Percentiles rank a stretch among this genome's conserved stretches.
Conservation (phyloP, 345 rosid species). For the Populus tremula region DNA sequence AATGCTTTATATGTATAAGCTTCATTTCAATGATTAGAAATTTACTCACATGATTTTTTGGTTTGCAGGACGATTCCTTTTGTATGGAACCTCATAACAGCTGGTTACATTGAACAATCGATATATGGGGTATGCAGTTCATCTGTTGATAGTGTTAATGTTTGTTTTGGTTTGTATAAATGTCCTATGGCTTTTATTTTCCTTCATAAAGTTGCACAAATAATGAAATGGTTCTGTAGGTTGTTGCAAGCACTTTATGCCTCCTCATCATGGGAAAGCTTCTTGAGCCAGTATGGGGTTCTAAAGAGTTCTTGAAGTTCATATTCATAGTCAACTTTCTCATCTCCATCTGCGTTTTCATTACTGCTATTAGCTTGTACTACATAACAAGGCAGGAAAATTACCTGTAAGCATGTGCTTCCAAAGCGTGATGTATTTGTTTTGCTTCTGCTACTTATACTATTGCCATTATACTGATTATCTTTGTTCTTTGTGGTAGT, state of each 20-base stretch:
- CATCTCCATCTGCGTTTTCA: slow-evolving; percentile 73
- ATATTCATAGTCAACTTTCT: slow-evolving; percentile 75
- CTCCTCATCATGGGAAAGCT: slow-evolving; percentile 91
- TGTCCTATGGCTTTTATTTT: background rate
- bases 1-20: background rate
- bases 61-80: slow-evolving; percentile 86
- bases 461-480: slow-evolving; percentile 12
- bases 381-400: slow-evolving; percentile 67
- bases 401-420: slow-evolving; percentile 68
- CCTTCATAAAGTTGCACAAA: slow-evolving; percentile 9
- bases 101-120: slow-evolving; percentile 86
- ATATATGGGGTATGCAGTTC: slow-evolving; percentile 67
- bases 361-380: slow-evolving; percentile 84
- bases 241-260: slow-evolving; percentile 62
- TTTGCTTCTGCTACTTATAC: slow-evolving; percentile 2
- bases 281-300: slow-evolving; percentile 96
- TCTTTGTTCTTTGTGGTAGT: slow-evolving; percentile 42
- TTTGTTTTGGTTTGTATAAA: slow-evolving; percentile 5
- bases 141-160: background rate
- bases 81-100: slow-evolving; percentile 90
- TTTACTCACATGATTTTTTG: slow-evolving; percentile 3
- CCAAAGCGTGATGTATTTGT: background rate
- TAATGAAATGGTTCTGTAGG: slow-evolving; percentile 39
- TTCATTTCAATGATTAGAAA: background rate
- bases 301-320: slow-evolving; percentile 95